Base-by-base conservation (phyloP, 1,139 yeast species). In the Pichia sp. region DNA sequence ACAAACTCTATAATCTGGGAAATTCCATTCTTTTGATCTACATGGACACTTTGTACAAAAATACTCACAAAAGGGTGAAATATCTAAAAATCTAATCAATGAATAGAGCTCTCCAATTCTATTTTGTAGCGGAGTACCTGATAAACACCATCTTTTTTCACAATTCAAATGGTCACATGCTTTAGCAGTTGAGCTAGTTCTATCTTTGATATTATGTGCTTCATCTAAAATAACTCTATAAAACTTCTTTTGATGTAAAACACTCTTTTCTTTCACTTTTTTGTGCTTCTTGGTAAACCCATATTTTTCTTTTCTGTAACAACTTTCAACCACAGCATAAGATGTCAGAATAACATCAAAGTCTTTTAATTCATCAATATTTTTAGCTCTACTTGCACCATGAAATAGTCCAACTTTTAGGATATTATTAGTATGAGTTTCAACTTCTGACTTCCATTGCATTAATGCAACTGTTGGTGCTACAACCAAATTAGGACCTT, bases 381-480 rank as follows among this genome's bases (percentile, higher is more conserved):
- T 70, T 40, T 71, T 72, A 9, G 84, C 76, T 51, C 96, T 73
- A 57, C 82, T 83, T 0, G 90, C 82, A 4, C 98, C 99, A 67
- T 92, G 97, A 63, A 76, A 92, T 3, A 90, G 68, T 25, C 79
- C 76, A 5, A 84, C 87, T 49, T 76, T 79, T 53, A 92, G 68
- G 37, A 69, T 69, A 11, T 85, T 88, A 34, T 77, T 77, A 0
- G 97, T 84, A 63, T 92, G 96, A 46, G 77, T 77, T 52, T 82
- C 87, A 44, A 92, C 92, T 68, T 92, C 99, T 59, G 85, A 80
- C 60, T 83, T 85, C 99, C 99, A 92, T 64, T 92, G 99, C 86
- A 94, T 87, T 48, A 92, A 71, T 0, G 98, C 98, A 15, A 92
- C 98, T 0, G 98, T 90, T 0, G 99, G 99, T 0, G 97, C 97